Evolutionary conservation across 257 asterid species (phyloP).

Genomic region (Nemophila menziesii): DNA sequence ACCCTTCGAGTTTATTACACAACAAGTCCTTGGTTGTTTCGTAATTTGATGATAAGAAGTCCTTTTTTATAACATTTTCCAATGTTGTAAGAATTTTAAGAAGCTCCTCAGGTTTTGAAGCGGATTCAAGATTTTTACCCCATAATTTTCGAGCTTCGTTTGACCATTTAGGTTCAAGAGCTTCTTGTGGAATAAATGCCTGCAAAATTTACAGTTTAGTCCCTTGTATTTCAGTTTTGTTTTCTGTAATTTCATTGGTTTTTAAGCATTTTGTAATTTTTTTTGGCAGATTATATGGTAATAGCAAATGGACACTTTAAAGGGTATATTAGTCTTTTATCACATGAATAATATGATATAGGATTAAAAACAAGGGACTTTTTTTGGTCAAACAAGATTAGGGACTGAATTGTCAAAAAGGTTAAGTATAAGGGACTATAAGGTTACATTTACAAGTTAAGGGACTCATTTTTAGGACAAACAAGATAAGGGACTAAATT

Average conservation of each 20-base stretch:
- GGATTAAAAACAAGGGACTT: too few species aligned
- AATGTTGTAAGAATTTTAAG: slow-evolving; percentile 46
- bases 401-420: too few species aligned
- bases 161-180: slow-evolving; percentile 54
- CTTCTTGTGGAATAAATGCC: slow-evolving; percentile 69
- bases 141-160: slow-evolving; percentile 48
- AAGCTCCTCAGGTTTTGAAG: slow-evolving; percentile 56
- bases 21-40: slow-evolving; percentile 49
- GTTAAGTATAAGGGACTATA: too few species aligned
- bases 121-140: slow-evolving; percentile 41
- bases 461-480: background rate
- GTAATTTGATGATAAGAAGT: slow-evolving; percentile 39
- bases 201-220: slow-evolving; percentile 22
- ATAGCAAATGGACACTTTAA: too few species aligned
- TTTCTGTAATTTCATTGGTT: too few species aligned
- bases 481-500: background rate
- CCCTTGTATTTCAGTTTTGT: too few species aligned
- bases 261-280: too few species aligned
- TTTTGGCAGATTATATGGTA: too few species aligned
- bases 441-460: background rate
- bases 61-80: slow-evolving; percentile 54
- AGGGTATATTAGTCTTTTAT: too few species aligned
- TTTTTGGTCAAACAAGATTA: too few species aligned
- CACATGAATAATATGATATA: background rate
- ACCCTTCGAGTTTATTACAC: slow-evolving; percentile 14